A percentile compares a stretch with the other conserved stretches of the same genome.
Conservation (phyloP, 495 filamentous ascomycete genomes). For the Hyaloscypha hepaticicola region DNA sequence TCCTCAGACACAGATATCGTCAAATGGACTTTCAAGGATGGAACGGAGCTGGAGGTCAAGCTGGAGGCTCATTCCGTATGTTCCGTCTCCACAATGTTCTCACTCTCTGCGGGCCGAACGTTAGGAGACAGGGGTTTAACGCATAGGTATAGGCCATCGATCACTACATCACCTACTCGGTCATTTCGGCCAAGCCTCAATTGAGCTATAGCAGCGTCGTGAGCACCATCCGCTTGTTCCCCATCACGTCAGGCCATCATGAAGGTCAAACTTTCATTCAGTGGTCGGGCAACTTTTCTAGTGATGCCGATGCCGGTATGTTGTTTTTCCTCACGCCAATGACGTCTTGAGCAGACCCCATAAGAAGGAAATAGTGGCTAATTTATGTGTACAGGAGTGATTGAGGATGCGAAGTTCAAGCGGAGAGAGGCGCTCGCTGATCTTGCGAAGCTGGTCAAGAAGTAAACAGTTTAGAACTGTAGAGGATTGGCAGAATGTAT, state of each 20-base stretch:
- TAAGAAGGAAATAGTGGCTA: too few species aligned
- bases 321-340: too few species aligned
- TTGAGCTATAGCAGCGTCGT: conserved; percentile 60
- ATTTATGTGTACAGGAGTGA: conserved; percentile 50
- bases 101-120: not conserved
- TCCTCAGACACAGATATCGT: conserved; percentile 61
- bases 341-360: too few species aligned
- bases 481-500: too few species aligned
- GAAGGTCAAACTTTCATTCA: conserved; percentile 61
- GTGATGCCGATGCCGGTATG: conserved; percentile 66
- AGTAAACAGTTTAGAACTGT: too few species aligned
- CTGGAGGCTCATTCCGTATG: conserved; percentile 67
- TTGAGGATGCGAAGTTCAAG: conserved; percentile 72
- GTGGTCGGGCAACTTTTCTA: conserved; percentile 65
- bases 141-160: conserved; percentile 54
- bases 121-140: conserved; percentile 2
- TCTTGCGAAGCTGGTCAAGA: conserved; percentile 57
- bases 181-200: conserved; percentile 60
- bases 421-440: conserved; percentile 64
- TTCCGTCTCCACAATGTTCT: too few species aligned
- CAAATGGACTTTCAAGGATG: conserved; percentile 65
- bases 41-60: conserved; percentile 63
- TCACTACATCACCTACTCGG: conserved; percentile 67
- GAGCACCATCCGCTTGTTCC: conserved; percentile 59
- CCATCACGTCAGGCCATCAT: conserved; percentile 57